These are phyloP conservation scores for Wickerhamiella sorbophila DNA, from an alignment of 805 yeast genomes.

Conservation along the genomic window DNA sequence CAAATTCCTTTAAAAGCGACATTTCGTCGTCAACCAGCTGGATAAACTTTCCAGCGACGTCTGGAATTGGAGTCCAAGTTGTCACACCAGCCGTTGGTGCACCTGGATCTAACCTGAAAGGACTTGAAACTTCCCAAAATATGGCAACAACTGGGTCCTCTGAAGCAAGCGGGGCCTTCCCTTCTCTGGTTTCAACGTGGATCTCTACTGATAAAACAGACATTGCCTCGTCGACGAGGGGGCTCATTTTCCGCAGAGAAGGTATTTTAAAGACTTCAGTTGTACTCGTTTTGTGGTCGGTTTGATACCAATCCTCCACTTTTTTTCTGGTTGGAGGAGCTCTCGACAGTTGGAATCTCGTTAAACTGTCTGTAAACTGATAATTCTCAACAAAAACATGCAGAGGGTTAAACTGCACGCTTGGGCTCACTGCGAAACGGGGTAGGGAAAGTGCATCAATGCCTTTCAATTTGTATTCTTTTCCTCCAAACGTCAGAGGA, in stretches of 20 bases:
- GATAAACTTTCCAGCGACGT: neutral
- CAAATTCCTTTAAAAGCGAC: constrained; percentile 42
- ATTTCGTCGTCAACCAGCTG: constrained; percentile 30
- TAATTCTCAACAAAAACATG: constrained; percentile 6
- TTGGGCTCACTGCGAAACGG: constrained; percentile 18
- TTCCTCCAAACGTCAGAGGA: constrained; percentile 57
- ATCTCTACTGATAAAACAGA: constrained; percentile 54
- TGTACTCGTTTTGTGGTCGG: neutral
- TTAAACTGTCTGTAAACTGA: neutral
- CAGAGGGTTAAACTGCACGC: constrained; percentile 3
- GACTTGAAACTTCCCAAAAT: constrained; percentile 47
- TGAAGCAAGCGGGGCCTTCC: constrained; percentile 48
- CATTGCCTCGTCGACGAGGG: constrained; percentile 25
- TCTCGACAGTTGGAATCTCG: constrained; percentile 5
- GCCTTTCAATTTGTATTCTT: constrained; percentile 37
- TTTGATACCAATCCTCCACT: constrained; percentile 10
- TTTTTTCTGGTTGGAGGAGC: constrained; percentile 9
- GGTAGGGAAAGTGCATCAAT: constrained; percentile 25
- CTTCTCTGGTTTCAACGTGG: constrained; percentile 41
- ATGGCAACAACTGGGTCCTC: constrained; percentile 44
- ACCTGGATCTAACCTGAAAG: constrained; percentile 18
- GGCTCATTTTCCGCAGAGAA: constrained; percentile 7
- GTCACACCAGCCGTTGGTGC: constrained; percentile 5
- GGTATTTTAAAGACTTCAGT: constrained; percentile 4
- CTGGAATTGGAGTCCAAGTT: constrained; percentile 14